phyloP scores from a whole-genome alignment of 1,284 basidiomycete genomes.

The Naganishia cerealis region DNA sequence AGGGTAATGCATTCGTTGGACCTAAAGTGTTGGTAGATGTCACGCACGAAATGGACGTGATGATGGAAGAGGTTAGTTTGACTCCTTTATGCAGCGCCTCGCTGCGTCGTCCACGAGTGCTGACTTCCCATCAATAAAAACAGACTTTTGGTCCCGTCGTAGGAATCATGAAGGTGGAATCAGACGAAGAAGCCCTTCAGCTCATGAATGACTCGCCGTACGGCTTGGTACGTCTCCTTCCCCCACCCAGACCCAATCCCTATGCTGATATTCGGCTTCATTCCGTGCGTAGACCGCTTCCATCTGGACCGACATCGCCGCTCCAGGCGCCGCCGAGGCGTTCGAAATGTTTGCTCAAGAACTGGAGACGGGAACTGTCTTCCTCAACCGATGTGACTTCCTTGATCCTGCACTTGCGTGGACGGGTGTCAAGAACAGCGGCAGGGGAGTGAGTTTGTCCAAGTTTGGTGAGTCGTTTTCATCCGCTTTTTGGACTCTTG shows the following conservation, averaged over 20 bases:
- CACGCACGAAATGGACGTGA: slow-evolving; percentile 85
- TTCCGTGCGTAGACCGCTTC: slow-evolving; percentile 65
- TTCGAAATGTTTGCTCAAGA: slow-evolving; percentile 72
- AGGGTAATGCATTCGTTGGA: slow-evolving; percentile 77
- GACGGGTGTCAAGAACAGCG: slow-evolving; percentile 91
- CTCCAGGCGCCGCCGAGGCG: slow-evolving; percentile 63
- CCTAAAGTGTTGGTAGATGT: slow-evolving; percentile 87
- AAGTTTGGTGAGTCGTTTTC: slow-evolving; percentile 68
- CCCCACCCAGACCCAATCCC: neutral
- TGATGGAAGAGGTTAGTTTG: slow-evolving; percentile 63
- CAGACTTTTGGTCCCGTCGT: slow-evolving; percentile 81
- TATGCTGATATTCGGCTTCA: neutral
- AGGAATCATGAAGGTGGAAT: slow-evolving; percentile 78
- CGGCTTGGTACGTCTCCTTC: slow-evolving; percentile 60
- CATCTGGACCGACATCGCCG: slow-evolving; percentile 77
- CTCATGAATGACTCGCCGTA: slow-evolving; percentile 97
- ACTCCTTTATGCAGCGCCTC: neutral
- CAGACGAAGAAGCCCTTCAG: slow-evolving; percentile 54
- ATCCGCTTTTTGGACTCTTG: slow-evolving; percentile 18
- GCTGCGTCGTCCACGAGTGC: neutral
- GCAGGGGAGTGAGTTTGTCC: slow-evolving; percentile 83
- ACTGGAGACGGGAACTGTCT: slow-evolving; percentile 84
- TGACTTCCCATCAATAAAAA: neutral
- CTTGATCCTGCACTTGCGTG: slow-evolving; percentile 89
- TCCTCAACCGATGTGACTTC: slow-evolving; percentile 84